phyloP scores from a whole-genome alignment of 495 filamentous ascomycete species.

The Daldinia loculata region DNA sequence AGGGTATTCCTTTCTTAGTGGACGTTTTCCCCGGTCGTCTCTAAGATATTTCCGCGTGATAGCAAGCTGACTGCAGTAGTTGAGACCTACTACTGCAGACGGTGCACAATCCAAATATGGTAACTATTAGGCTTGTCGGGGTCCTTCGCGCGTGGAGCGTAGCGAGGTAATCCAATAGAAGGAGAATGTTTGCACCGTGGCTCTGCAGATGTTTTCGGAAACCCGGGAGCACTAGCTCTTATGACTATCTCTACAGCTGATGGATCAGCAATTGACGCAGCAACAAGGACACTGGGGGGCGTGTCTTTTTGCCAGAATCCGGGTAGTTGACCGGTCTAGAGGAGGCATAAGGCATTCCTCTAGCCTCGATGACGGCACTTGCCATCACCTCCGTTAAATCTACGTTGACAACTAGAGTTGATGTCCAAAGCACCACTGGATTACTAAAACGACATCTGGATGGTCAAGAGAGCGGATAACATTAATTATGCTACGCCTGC shows the following conservation, averaged over 20 bases:
- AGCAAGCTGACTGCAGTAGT: constrained; percentile 4
- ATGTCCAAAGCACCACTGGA: not conserved
- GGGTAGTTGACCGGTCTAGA: too few relatives aligned
- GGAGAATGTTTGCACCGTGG: not conserved
- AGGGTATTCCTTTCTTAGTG: not conserved
- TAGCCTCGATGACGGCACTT: not conserved
- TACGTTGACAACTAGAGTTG: not conserved
- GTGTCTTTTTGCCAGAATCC: too few relatives aligned
- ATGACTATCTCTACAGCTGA: not conserved
- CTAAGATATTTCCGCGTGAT: not conserved
- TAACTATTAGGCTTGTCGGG: not conserved
- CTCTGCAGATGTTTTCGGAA: not conserved
- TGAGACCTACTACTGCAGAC: not conserved
- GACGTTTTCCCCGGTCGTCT: not conserved
- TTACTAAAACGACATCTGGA: not conserved
- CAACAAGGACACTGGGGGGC: not conserved
- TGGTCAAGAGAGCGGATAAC: not conserved
- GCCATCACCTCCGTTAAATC: not conserved
- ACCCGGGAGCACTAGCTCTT: not conserved
- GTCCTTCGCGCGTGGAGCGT: not conserved
- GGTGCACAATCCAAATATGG: too few relatives aligned
- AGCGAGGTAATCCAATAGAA: not conserved
- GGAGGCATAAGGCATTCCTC: not conserved
- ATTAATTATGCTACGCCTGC: not conserved
- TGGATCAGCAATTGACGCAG: not conserved